A percentile compares a stretch with the other conserved stretches of the same genome.
phyloP scores from a whole-genome alignment of 2,329 filamentous ascomycete genomes.

The Rhinocladiella mackenziei region DNA sequence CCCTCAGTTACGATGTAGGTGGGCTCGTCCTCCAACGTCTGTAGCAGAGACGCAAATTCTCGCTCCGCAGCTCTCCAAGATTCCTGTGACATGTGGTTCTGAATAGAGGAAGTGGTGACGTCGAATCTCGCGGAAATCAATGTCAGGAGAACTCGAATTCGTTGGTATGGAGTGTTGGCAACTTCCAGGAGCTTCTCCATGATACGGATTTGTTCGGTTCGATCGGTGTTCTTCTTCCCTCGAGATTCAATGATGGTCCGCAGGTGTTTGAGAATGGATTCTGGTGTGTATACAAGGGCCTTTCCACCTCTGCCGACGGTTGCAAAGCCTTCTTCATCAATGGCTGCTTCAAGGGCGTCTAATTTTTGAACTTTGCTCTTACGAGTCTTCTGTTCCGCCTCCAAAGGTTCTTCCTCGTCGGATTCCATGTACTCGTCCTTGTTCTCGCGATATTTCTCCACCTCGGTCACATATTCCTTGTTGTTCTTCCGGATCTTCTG shows the following conservation, averaged over 20 bases:
- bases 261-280: slow-evolving; percentile 97
- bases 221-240: slow-evolving; percentile 98
- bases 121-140: slow-evolving; percentile 94
- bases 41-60: slow-evolving; percentile 74
- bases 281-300: slow-evolving; percentile 85
- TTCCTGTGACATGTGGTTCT: slow-evolving; percentile 83
- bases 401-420: slow-evolving; percentile 64
- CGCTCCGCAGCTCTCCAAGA: slow-evolving; percentile 95
- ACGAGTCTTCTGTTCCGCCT: slow-evolving; percentile 41
- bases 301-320: slow-evolving; percentile 86
- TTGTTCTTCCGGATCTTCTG: slow-evolving; percentile 99
- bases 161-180: slow-evolving; percentile 84
- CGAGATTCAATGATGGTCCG: slow-evolving; percentile 88
- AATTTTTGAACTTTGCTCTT: slow-evolving; percentile 47
- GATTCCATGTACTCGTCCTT: slow-evolving; percentile 86
- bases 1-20: slow-evolving; percentile 84
- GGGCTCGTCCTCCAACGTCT: slow-evolving; percentile 71
- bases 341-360: slow-evolving; percentile 48
- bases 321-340: slow-evolving; percentile 80
- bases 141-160: slow-evolving; percentile 84
- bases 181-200: slow-evolving; percentile 97
- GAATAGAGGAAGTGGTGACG: slow-evolving; percentile 68
- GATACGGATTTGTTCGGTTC: slow-evolving; percentile 86
- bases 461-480: slow-evolving; percentile 84
- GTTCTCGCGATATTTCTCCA: slow-evolving; percentile 80